These are phyloP conservation scores for Diplocarpon rosae DNA, from an alignment of 2,329 filamentous ascomycete genomes.

Conservation along the genomic window DNA sequence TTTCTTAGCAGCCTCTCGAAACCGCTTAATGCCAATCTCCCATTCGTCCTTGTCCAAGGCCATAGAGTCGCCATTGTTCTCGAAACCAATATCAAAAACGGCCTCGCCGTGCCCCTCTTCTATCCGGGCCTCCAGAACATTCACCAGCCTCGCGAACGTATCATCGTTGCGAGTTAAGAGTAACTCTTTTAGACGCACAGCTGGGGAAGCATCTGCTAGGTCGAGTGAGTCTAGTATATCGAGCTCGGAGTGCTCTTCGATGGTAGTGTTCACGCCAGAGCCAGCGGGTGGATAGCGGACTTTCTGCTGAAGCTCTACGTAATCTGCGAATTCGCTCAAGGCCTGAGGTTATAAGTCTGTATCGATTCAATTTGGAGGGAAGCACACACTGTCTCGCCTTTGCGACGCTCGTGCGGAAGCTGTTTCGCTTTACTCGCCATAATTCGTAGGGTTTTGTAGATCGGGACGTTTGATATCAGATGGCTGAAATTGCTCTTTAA, in stretches of 20 bases:
- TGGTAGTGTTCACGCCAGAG: slow-evolving; percentile 12
- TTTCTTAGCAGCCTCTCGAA: slow-evolving; percentile 53
- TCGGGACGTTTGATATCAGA: not conserved
- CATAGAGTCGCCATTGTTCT: slow-evolving; percentile 84
- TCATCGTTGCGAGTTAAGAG: slow-evolving; percentile 55
- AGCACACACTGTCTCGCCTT: slow-evolving; percentile 66
- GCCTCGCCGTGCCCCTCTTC: slow-evolving; percentile 81
- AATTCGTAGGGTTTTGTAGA: slow-evolving; percentile 23
- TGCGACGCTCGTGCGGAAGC: slow-evolving; percentile 67
- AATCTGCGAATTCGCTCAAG: slow-evolving; percentile 92
- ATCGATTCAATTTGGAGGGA: not conserved
- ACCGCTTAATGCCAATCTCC: slow-evolving; percentile 55
- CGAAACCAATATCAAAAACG: slow-evolving; percentile 83
- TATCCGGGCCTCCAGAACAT: slow-evolving; percentile 56
- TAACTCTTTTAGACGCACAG: slow-evolving; percentile 63
- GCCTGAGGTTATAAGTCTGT: slow-evolving; percentile 36
- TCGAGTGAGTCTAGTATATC: slow-evolving; percentile 72
- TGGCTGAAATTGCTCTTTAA: not conserved
- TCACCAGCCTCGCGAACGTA: slow-evolving; percentile 50
- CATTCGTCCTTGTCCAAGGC: slow-evolving; percentile 63
- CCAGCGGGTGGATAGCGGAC: slow-evolving; percentile 44
- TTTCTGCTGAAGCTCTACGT: slow-evolving; percentile 88
- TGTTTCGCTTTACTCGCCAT: slow-evolving; percentile 48
- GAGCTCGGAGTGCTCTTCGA: slow-evolving; percentile 74
- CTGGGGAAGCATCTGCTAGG: slow-evolving; percentile 57